Base-by-base conservation (phyloP, 192 early-diverging fungal species). In the Coemansia sp. region DNA sequence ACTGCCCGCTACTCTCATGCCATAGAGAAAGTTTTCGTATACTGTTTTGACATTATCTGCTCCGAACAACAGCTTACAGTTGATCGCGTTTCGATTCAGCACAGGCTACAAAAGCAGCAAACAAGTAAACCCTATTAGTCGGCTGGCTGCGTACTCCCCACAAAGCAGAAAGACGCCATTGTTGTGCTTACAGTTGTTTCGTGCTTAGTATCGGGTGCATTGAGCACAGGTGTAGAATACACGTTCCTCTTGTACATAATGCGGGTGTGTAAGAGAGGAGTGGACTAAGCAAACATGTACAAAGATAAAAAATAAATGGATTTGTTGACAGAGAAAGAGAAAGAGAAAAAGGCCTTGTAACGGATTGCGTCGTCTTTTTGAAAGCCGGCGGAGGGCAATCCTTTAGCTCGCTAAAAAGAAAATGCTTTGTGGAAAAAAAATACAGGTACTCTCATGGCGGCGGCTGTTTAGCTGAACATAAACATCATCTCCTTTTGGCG, bases 1-100 rank as follows among this genome's bases (percentile, higher is more conserved):
- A 11, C 79, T 71, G 82, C 91, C 90, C 32, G 89, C 86, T 31
- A 82, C 70, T 41, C 86, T 86, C 72, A 89, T 85, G 50, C 91
- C 93, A 23, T 87, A 80, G 42, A 92, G 64, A 74, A 93, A 92
- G 73, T 86, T 89, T 41, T 96, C 93, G 80, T 91, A 90, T 7
- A 94, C 78, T 8, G 90, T 90, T 19, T 69, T 76, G 62, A 90
- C 81, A 14, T 66, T 77, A 36, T 77, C 84, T 3, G 85, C 87
- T 66, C 85, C 80, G 51, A 85, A 87, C 25, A 89, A 63, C n/a
- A 92, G 80, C 51, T 72, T 68, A 41, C 60, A 67, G 41, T 84
- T 68, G 19, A 67, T 65, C 10, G 79, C 74, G 39, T 81, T 76
- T 21, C 79, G 69, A 60, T 81, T 81, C 42, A 81, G 64, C 62